A percentile compares a stretch with the other conserved stretches of the same genome.
Evolutionary conservation across 2,329 filamentous ascomycete genomes (phyloP).

Genomic region (Clarireedia paspali): DNA sequence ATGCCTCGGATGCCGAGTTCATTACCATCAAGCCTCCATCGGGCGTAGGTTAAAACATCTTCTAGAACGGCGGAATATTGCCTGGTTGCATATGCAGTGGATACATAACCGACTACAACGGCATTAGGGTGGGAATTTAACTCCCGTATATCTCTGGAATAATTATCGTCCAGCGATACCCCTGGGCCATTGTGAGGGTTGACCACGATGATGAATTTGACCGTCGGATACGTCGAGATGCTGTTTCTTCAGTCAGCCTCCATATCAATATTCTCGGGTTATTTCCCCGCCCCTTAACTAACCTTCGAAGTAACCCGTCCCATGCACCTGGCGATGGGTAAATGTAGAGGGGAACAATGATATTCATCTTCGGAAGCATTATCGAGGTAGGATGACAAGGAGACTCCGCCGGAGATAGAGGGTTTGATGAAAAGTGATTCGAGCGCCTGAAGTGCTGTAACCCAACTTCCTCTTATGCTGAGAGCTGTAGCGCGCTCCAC

Average conservation of each 20-base stretch:
- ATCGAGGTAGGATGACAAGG: neutral
- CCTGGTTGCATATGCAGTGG: slow-evolving; percentile 27
- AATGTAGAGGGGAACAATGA: slow-evolving; percentile 21
- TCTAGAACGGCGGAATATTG: neutral
- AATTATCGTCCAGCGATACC: slow-evolving; percentile 27
- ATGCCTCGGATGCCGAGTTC: slow-evolving; percentile 13
- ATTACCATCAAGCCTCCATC: slow-evolving; percentile 10
- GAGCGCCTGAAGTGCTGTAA: neutral
- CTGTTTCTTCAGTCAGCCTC: slow-evolving; percentile 7
- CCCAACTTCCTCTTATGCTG: slow-evolving; percentile 3
- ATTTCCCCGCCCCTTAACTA: neutral
- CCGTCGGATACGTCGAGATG: slow-evolving; percentile 13
- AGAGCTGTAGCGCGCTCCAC: neutral
- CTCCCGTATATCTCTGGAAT: slow-evolving; percentile 28
- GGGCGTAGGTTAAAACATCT: slow-evolving; percentile 13
- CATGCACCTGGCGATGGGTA: slow-evolving; percentile 17
- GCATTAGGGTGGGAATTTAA: slow-evolving; percentile 33
- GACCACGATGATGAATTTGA: slow-evolving; percentile 22
- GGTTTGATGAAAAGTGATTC: neutral
- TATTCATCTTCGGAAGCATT: slow-evolving; percentile 8
- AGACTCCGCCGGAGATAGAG: neutral
- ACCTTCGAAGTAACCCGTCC: slow-evolving; percentile 15
- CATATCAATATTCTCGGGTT: neutral
- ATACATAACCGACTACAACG: slow-evolving; percentile 33
- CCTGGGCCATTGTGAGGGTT: slow-evolving; percentile 30